Percentiles rank a stretch among this genome's conserved stretches.
phyloP scores from a whole-genome alignment of 1,139 yeast species.

The Suhomyces terraborum region DNA sequence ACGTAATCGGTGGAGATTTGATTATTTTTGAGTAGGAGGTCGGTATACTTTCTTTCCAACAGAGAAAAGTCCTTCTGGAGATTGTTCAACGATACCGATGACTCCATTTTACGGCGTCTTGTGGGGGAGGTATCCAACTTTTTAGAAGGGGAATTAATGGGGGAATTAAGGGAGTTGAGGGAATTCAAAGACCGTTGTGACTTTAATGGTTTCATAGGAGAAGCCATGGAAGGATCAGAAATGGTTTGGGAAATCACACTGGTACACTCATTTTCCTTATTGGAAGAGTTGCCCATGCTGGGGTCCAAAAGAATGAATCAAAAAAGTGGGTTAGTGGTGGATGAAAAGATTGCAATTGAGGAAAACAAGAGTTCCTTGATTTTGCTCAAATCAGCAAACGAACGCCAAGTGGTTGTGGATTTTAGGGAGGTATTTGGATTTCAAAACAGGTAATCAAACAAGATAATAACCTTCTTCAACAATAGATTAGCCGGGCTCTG shows the following conservation, averaged over 20 bases:
- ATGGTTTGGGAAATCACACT: slow-evolving; percentile 16
- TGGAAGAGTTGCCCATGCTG: slow-evolving; percentile 12
- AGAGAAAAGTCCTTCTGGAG: slow-evolving; percentile 15
- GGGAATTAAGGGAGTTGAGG: slow-evolving; percentile 12
- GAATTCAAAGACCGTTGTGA: slow-evolving; percentile 16
- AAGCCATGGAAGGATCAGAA: slow-evolving; percentile 3
- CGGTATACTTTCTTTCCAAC: slow-evolving; percentile 33
- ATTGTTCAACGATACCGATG: background rate
- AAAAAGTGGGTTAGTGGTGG: slow-evolving; percentile 3
- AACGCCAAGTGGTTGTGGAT: background rate
- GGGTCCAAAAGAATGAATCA: slow-evolving; percentile 5
- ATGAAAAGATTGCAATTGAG: background rate
- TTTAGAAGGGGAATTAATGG: slow-evolving; percentile 8
- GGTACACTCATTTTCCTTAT: slow-evolving; percentile 17
- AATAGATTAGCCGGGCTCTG: slow-evolving; percentile 6
- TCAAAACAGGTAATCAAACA: slow-evolving; percentile 6
- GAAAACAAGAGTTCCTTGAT: background rate
- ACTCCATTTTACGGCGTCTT: slow-evolving; percentile 13
- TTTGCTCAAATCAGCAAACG: background rate
- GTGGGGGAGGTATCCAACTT: slow-evolving; percentile 9
- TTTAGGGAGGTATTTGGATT: slow-evolving; percentile 2
- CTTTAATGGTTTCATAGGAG: slow-evolving; percentile 13
- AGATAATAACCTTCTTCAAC: background rate
- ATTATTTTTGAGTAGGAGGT: slow-evolving; percentile 27
- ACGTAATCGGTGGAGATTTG: slow-evolving; percentile 23